These are phyloP conservation scores for Mycena floridula DNA, from an alignment of 768 basidiomycete species.

Conservation along the genomic window DNA sequence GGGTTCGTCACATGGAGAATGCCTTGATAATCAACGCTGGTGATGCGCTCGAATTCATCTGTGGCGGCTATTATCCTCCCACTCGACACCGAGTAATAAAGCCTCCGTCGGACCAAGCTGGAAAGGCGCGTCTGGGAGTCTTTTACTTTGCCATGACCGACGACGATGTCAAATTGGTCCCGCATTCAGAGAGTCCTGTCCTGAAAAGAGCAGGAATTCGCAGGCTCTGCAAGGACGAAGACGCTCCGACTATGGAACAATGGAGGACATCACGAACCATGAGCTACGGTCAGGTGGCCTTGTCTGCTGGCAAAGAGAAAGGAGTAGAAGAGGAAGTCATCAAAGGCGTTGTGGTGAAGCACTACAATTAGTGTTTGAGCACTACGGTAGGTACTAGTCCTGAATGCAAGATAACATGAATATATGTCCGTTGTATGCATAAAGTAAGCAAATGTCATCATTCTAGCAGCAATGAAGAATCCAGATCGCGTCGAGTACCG, in stretches of 20 bases:
- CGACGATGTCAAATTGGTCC: conserved; percentile 41
- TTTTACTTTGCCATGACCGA: conserved; percentile 55
- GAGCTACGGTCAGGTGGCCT: conserved; percentile 43
- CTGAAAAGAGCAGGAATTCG: conserved; percentile 37
- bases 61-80: conserved; percentile 52
- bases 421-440: no score
- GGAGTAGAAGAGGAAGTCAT: conserved; percentile 51
- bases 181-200: conserved; percentile 41
- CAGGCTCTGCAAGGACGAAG: conserved; percentile 26
- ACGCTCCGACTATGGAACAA: conserved; percentile 44
- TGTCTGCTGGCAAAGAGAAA: conserved; percentile 33
- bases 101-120: conserved; percentile 49
- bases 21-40: conserved; percentile 58
- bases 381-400: no score
- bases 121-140: conserved; percentile 43
- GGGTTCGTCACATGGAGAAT: conserved; percentile 54
- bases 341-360: conserved; percentile 48
- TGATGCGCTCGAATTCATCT: conserved; percentile 54
- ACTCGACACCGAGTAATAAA: conserved; percentile 59
- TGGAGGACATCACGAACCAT: conserved; percentile 47
- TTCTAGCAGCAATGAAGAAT: no score
- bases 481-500: no score
- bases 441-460: no score
- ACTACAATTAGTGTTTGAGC: conserved; percentile 57
- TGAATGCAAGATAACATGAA: no score